Percentiles rank a stretch among this genome's conserved stretches.
These are phyloP conservation scores for Moricandia arvensis DNA, from an alignment of 345 rosid genomes.

Conservation along the genomic window DNA sequence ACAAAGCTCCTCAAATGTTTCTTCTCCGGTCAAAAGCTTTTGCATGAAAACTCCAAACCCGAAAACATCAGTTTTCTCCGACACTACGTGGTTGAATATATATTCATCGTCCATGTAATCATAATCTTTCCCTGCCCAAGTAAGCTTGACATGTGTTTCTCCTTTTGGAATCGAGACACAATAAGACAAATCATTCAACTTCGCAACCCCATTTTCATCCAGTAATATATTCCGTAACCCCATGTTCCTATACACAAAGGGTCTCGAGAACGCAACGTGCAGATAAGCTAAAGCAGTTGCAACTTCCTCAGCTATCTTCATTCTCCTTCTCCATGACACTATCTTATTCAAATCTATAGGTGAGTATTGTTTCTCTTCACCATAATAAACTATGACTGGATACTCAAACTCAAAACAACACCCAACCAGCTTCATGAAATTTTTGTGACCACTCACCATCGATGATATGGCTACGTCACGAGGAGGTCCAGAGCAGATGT, in stretches of 20 bases:
- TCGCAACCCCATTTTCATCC: neutral
- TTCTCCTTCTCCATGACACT: neutral
- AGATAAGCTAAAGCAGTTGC: slow-evolving; percentile 13
- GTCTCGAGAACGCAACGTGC: slow-evolving; percentile 11
- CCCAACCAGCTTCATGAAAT: slow-evolving; percentile 11
- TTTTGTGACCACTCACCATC: slow-evolving; percentile 18
- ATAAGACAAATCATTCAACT: neutral
- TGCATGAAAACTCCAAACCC: slow-evolving; percentile 20
- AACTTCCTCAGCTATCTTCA: slow-evolving; percentile 19
- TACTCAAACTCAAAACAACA: slow-evolving; percentile 9
- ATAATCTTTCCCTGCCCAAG: neutral
- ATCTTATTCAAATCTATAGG: neutral
- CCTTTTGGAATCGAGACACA: slow-evolving; percentile 16
- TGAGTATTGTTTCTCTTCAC: slow-evolving; percentile 3
- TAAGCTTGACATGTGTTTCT: slow-evolving; percentile 11
- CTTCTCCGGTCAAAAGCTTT: slow-evolving; percentile 6
- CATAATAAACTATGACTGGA: slow-evolving; percentile 13
- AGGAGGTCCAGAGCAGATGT: slow-evolving; percentile 4
- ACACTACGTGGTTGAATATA: neutral
- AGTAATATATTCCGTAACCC: neutral
- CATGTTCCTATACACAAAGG: slow-evolving; percentile 18
- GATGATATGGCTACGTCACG: slow-evolving; percentile 15
- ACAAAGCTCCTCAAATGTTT: neutral
- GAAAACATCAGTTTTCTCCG: neutral
- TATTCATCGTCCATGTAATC: slow-evolving; percentile 11